Evolutionary conservation across 78 protist species (phyloP).

Genomic region (Polysphondylium violaceum): DNA sequence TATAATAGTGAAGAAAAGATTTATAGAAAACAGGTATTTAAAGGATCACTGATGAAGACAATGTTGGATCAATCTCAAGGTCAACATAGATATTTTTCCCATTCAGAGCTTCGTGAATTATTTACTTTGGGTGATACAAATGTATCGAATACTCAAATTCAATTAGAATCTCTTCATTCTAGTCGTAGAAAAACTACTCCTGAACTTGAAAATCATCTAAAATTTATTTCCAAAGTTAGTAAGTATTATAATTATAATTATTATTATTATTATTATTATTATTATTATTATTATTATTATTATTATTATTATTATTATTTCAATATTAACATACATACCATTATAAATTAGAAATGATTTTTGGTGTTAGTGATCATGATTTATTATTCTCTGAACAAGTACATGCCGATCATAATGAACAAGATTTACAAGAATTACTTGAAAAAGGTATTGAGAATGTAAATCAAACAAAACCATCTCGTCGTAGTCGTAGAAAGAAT

Average conservation of each 20-base stretch:
- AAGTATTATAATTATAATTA: background rate
- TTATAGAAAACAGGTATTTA: conserved; percentile 87
- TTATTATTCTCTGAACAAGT: conserved; percentile 64
- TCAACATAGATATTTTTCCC: conserved; percentile 82
- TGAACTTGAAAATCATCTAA: conserved; percentile 46
- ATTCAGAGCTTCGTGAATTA: conserved; percentile 62
- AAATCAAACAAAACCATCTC: no score
- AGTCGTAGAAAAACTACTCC: conserved; percentile 39
- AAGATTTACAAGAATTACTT: conserved; percentile 8
- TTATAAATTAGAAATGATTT: conserved; percentile 13
- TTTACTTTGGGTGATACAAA: conserved; percentile 74
- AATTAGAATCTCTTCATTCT: conserved; percentile 56
- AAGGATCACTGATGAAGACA: conserved; percentile 75
- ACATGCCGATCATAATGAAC: conserved; percentile 33
- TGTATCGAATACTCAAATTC: conserved; percentile 52
- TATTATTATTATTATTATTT: background rate
- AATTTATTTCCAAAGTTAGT: conserved; percentile 5
- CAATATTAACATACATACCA: no score
- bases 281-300: no score
- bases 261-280: no score
- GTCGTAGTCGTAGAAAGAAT: no score
- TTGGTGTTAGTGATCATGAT: conserved; percentile 81
- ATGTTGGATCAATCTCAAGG: conserved; percentile 44
- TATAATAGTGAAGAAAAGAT: conserved; percentile 87
- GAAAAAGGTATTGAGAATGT: background rate